Evolutionary conservation across 2,329 filamentous ascomycete genomes (phyloP).

Genomic region (Alternaria sp.): DNA sequence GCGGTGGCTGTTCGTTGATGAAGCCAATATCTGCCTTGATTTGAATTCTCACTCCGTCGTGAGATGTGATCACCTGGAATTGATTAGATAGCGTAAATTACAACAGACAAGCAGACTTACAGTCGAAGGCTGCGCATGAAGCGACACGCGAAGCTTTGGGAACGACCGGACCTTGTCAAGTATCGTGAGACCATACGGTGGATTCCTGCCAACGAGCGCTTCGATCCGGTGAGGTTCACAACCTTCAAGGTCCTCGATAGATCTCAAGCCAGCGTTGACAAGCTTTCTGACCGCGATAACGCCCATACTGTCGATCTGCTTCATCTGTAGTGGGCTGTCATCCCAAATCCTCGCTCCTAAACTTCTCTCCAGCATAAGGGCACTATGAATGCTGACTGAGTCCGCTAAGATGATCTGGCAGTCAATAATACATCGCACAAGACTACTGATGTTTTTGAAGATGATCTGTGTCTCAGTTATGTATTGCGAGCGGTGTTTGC

Average conservation of each 20-base stretch:
- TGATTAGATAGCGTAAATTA: neutral
- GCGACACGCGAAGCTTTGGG: constrained; percentile 69
- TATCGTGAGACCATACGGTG: constrained; percentile 80
- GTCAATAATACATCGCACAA: constrained; percentile 79
- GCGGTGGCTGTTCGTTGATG: constrained; percentile 69
- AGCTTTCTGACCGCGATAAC: constrained; percentile 78
- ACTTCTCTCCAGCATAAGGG: constrained; percentile 80
- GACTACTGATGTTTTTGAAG: constrained; percentile 73
- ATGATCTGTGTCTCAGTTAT: constrained; percentile 69
- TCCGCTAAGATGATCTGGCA: constrained; percentile 73
- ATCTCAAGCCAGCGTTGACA: constrained; percentile 73
- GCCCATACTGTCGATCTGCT: constrained; percentile 83
- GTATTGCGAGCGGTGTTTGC: constrained; percentile 65
- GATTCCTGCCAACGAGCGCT: constrained; percentile 77
- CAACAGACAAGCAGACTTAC: constrained; percentile 28
- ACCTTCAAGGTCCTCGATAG: constrained; percentile 73
- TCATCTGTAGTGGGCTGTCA: constrained; percentile 78
- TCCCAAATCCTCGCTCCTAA: constrained; percentile 84
- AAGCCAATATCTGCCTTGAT: constrained; percentile 76
- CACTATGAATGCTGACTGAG: constrained; percentile 71
- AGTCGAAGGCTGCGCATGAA: constrained; percentile 60
- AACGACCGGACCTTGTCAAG: constrained; percentile 73
- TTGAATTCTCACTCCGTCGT: constrained; percentile 63
- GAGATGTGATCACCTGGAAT: constrained; percentile 30
- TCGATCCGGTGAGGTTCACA: constrained; percentile 79